These are phyloP conservation scores for Fusarium pininemorale DNA, from an alignment of 2,329 filamentous ascomycete genomes.

Conservation along the genomic window DNA sequence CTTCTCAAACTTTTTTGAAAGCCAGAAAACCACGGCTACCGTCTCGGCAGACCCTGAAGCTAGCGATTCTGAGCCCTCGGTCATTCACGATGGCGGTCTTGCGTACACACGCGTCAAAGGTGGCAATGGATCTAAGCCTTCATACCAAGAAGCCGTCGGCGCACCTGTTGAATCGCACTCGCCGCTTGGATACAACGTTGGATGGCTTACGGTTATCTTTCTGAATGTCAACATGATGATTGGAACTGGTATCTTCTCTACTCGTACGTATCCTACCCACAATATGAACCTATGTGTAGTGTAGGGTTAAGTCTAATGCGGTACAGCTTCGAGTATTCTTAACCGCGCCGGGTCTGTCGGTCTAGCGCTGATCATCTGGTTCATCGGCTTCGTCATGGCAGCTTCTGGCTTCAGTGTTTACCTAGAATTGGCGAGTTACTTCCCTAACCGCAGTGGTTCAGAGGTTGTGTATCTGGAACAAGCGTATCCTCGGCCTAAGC, in stretches of 20 bases:
- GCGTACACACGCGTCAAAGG: conserved; percentile 43
- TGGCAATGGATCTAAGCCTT: conserved; percentile 59
- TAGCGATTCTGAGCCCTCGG: conserved; percentile 14
- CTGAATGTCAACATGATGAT: conserved; percentile 71
- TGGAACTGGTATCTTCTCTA: conserved; percentile 71
- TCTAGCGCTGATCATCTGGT: conserved; percentile 70
- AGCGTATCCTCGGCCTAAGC: conserved; percentile 70
- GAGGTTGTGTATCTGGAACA: conserved; percentile 77
- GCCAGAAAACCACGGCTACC: not conserved
- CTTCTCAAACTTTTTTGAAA: conserved; percentile 16
- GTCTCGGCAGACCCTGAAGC: conserved; percentile 15
- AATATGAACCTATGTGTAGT: fast-evolving
- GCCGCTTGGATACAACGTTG: conserved; percentile 68
- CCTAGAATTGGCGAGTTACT: conserved; percentile 71
- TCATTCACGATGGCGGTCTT: conserved; percentile 34
- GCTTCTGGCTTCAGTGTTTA: conserved; percentile 66
- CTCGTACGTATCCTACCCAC: conserved; percentile 56
- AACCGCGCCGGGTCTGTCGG: conserved; percentile 69
- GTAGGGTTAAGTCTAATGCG: fast-evolving
- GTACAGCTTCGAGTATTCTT: conserved; percentile 57
- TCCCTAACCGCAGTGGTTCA: conserved; percentile 71
- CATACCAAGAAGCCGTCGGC: conserved; percentile 69
- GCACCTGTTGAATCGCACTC: conserved; percentile 68
- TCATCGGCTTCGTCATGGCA: conserved; percentile 68
- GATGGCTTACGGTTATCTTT: conserved; percentile 64